Percentiles rank a stretch among this genome's conserved stretches.
phyloP scores from a whole-genome alignment of 345 rosid genomes.

The Brassica cretica region DNA sequence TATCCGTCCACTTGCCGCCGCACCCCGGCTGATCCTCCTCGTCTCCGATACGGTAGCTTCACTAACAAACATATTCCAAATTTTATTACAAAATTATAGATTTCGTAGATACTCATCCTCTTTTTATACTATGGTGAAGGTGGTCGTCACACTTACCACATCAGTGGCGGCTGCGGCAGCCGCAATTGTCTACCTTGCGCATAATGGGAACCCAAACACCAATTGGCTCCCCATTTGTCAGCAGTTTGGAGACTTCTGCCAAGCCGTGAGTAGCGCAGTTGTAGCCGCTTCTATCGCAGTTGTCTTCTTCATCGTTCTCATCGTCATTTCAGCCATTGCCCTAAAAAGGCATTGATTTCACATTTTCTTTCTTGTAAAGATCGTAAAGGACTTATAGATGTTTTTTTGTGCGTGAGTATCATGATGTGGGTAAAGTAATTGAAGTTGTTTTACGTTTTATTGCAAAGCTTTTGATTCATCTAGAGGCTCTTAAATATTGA shows the following conservation, averaged over 20 bases:
- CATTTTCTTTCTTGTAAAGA: neutral
- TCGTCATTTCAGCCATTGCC: slow-evolving; percentile 60
- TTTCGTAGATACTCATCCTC: neutral
- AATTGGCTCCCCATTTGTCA: slow-evolving; percentile 83
- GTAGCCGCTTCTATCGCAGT: slow-evolving; percentile 59
- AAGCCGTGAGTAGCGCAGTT: slow-evolving; percentile 64
- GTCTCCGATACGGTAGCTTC: slow-evolving; percentile 61
- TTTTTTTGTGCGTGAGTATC: neutral
- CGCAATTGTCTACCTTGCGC: slow-evolving; percentile 76
- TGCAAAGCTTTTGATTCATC: slow-evolving; percentile 3
- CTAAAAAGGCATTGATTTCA: slow-evolving; percentile 44
- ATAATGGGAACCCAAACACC: slow-evolving; percentile 69
- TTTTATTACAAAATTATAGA: neutral
- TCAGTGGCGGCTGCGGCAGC: slow-evolving; percentile 58
- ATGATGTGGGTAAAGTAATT: neutral
- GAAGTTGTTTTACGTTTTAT: slow-evolving; percentile 13
- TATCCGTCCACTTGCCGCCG: slow-evolving; percentile 67
- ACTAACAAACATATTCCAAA: neutral
- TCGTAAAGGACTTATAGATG: neutral
- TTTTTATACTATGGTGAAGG: slow-evolving; percentile 36
- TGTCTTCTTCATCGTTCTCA: slow-evolving; percentile 48
- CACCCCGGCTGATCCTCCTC: slow-evolving; percentile 60
- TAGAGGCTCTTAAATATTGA: neutral
- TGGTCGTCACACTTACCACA: slow-evolving; percentile 62
- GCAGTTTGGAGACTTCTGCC: slow-evolving; percentile 84